Evolutionary conservation across 805 yeast genomes (phyloP), one percentile per base, ranked within the genome.

Genomic region (Yamadazyma sp.): DNA sequence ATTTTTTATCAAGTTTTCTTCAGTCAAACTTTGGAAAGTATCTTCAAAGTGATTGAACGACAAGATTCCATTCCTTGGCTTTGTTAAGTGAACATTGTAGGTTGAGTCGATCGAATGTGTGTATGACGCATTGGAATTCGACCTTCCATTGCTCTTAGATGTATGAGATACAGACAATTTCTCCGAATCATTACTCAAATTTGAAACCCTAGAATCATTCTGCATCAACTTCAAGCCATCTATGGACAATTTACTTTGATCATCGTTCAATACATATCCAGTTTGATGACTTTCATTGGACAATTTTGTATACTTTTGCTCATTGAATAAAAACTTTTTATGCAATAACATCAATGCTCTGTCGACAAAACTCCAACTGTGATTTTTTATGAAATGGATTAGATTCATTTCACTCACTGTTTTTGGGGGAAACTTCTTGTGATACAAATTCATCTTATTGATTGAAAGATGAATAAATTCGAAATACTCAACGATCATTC

Each of bases 321-420:
- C 41, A 23, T 32, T 38, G 29, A 69, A 40, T 55, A 69, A 43
- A 50, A 63, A 64, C 41, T 65, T 67, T 45, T 66, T 67, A 45
- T 69, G 73, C 11, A 69, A 50, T 23, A 68, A 51, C 71, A 67
- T 63, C 32, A 60, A 38, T 1, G 80, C 77, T 37, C 82, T 62
- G 51, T 78, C 84, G 29, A 77, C 78, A 50, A 75, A 71, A 17
- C 79, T 64, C 58, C 76, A 59, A 53, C 67, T 59, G 60, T 73
- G 62, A 57, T 71, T 59, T 53, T 70, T 50, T 54, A 75, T 70
- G 62, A 77, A 56, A 53, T 70, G 59, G 14, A 74, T 62, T 22
- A 75, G 59, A 39, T 73, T 73, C 62, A 57, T 60, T 49, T 57
- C 73, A 33, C 55, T 65, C 16, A 60, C 70, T 29, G 63, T 54